These are phyloP conservation scores for Colletotrichum eleusines DNA, from an alignment of 2,329 filamentous ascomycete genomes.

Conservation along the genomic window DNA sequence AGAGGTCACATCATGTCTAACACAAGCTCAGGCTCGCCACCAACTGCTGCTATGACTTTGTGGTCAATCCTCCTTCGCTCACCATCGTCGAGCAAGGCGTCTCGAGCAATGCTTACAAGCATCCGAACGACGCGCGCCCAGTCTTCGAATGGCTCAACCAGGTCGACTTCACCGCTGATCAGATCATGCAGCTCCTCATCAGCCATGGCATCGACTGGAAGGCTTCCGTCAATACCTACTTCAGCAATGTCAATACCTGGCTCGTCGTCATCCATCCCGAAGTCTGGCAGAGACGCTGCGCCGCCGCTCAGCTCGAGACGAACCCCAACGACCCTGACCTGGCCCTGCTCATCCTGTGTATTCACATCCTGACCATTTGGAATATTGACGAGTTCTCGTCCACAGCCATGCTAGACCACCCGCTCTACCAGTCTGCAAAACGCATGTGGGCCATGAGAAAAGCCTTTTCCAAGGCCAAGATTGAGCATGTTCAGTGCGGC, in stretches of 20 bases:
- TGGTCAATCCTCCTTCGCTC: slow-evolving; percentile 52
- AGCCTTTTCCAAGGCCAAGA: slow-evolving; percentile 50
- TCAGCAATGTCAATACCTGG: slow-evolving; percentile 57
- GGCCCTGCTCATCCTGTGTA: slow-evolving; percentile 57
- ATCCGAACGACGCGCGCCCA: slow-evolving; percentile 15
- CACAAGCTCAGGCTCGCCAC: slow-evolving; percentile 34
- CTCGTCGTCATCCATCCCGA: slow-evolving; percentile 56
- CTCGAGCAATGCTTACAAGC: slow-evolving; percentile 44
- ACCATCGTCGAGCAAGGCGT: slow-evolving; percentile 47
- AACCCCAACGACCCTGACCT: slow-evolving; percentile 47
- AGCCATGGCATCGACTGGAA: slow-evolving; percentile 53
- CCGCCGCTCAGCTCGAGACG: slow-evolving; percentile 49
- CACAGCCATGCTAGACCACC: slow-evolving; percentile 56
- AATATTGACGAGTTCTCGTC: slow-evolving; percentile 51
- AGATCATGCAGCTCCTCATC: slow-evolving; percentile 55
- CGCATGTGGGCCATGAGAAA: slow-evolving; percentile 53
- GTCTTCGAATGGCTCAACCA: slow-evolving; percentile 48
- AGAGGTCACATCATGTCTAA: slow-evolving; percentile 2
- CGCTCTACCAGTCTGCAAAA: slow-evolving; percentile 55
- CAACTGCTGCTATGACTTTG: slow-evolving; percentile 53
- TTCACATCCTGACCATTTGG: slow-evolving; percentile 56
- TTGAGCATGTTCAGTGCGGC: slow-evolving; percentile 57
- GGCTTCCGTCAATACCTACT: slow-evolving; percentile 53
- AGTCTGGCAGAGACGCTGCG: slow-evolving; percentile 45
- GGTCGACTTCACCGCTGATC: slow-evolving; percentile 51